Percentiles rank a stretch among this genome's conserved stretches.
These are phyloP conservation scores for Tetradesmus obliquus DNA, from an alignment of 139 green algal genomes.

Conservation along the genomic window DNA sequence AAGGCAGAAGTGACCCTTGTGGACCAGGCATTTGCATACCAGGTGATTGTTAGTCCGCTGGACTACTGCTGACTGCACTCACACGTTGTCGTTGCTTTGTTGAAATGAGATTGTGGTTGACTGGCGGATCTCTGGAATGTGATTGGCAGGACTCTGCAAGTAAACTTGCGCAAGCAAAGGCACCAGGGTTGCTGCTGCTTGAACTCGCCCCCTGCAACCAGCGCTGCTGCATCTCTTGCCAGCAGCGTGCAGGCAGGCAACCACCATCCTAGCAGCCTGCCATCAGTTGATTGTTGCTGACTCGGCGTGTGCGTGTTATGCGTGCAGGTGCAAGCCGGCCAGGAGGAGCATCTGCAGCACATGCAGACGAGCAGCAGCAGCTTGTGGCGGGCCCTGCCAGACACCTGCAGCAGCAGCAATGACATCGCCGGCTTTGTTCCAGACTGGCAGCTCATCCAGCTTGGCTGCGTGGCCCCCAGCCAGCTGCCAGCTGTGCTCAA, in stretches of 20 bases:
- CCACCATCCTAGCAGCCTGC: too few species aligned
- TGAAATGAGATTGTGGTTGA: too few species aligned
- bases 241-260: neutral
- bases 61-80: too few species aligned
- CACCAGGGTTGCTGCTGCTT: neutral
- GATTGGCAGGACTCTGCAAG: too few species aligned
- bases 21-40: neutral
- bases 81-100: too few species aligned
- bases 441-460: neutral
- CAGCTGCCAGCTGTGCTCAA: constrained; percentile 31
- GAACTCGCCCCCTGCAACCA: neutral
- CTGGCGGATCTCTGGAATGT: too few species aligned
- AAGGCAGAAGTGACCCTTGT: constrained; percentile 39
- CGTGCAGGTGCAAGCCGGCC: neutral
- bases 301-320: too few species aligned
- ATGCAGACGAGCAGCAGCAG: neutral
- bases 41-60: neutral
- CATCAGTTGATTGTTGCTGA: too few species aligned
- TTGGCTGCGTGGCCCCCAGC: neutral
- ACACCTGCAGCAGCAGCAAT: neutral
- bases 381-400: neutral
- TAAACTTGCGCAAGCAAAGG: neutral
- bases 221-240: too few species aligned
- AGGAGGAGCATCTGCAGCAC: constrained; percentile 19
- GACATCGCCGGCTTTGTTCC: neutral